Conservation (phyloP, 2,329 filamentous ascomycete species). For the Biscogniauxia mediterranea region DNA sequence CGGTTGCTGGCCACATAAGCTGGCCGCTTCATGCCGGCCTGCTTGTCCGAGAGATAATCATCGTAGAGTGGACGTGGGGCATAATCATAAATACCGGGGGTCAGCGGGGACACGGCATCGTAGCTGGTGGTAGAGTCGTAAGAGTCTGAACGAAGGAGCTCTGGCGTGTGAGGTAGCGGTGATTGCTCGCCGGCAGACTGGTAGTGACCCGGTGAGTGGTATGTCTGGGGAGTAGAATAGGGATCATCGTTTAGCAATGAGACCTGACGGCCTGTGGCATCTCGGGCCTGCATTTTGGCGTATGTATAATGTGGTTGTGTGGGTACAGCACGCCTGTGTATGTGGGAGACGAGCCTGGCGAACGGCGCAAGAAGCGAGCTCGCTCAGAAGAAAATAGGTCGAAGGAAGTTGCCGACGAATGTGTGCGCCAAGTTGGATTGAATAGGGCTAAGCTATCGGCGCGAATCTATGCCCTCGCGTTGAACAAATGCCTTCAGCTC, state of each 20-base stretch:
- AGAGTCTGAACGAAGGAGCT: conserved; percentile 59
- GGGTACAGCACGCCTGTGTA: background rate
- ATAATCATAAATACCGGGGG: conserved; percentile 49
- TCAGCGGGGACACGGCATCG: conserved; percentile 55
- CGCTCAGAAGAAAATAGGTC: conserved; percentile 3
- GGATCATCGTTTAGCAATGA: conserved; percentile 59
- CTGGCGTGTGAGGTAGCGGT: conserved; percentile 52
- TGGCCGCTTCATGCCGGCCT: conserved; percentile 39
- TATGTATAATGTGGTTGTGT: background rate
- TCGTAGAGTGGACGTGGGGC: conserved; percentile 37
- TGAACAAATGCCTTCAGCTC: background rate
- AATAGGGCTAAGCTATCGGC: background rate
- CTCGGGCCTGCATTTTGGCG: conserved; percentile 50
- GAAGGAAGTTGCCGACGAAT: background rate
- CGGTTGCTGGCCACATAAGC: conserved; percentile 44
- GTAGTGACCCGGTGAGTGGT: conserved; percentile 38
- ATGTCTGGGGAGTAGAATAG: conserved; percentile 31
- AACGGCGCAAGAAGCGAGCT: conserved; percentile 6
- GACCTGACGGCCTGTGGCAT: conserved; percentile 56
- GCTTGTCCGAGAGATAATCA: conserved; percentile 33
- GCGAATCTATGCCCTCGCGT: background rate
- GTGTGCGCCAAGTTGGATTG: background rate
- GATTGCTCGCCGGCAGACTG: conserved; percentile 39
- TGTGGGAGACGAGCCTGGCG: background rate
- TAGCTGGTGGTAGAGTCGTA: conserved; percentile 59